Percentiles rank a stretch among this genome's conserved stretches.
Evolutionary conservation across 495 filamentous ascomycete species (phyloP).

Genomic region (Penicillium argentinense): DNA sequence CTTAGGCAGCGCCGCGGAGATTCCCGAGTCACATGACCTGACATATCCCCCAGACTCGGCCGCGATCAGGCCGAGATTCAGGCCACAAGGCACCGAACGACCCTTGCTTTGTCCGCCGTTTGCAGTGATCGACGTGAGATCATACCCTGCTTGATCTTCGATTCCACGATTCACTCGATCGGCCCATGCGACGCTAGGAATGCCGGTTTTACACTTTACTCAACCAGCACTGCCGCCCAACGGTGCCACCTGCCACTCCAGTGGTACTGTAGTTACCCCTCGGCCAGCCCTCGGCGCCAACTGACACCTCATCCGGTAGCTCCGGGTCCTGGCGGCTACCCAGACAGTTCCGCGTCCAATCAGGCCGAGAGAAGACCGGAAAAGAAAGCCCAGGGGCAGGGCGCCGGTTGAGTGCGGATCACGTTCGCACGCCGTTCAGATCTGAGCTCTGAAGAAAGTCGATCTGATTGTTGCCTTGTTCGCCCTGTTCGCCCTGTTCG

Average conservation of each 20-base stretch:
- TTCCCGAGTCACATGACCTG: slow-evolving; percentile 12
- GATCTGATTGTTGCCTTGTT: background rate
- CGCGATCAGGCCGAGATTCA: background rate
- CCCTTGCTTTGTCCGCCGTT: no score
- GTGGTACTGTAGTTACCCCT: no score
- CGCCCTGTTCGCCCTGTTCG: no score
- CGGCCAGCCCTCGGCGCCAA: slow-evolving; percentile 9
- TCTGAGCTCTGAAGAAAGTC: no score
- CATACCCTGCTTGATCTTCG: slow-evolving; percentile 12
- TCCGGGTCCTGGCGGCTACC: slow-evolving; percentile 23
- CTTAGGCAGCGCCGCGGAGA: slow-evolving; percentile 25
- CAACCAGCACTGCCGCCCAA: no score
- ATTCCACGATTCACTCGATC: background rate
- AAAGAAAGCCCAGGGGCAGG: background rate
- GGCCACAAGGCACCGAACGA: background rate
- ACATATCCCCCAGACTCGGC: no score
- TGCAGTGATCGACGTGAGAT: slow-evolving; percentile 12
- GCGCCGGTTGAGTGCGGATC: slow-evolving; percentile 23
- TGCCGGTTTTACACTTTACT: slow-evolving; percentile 2
- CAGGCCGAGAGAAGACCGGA: slow-evolving; percentile 1
- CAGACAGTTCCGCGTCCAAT: slow-evolving; percentile 19
- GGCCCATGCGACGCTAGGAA: slow-evolving; percentile 20
- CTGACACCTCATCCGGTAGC: slow-evolving; percentile 12
- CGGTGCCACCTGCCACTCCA: no score
- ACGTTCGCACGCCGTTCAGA: no score